A percentile compares a stretch with the other conserved stretches of the same genome.
Conservation (phyloP, 2,329 filamentous ascomycete species). For the Verticillium isaacii region DNA sequence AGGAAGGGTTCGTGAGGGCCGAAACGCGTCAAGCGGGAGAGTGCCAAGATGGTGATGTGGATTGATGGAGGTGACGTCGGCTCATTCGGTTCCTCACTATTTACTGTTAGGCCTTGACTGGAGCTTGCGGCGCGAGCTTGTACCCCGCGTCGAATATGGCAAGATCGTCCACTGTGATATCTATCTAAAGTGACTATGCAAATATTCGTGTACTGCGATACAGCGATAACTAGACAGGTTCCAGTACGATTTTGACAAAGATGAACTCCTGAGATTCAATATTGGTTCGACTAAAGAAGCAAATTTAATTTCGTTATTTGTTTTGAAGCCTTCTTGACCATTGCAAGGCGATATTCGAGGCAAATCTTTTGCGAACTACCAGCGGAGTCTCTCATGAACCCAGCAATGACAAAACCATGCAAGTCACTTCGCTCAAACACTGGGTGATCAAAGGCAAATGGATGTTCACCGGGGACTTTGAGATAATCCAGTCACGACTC, state of each 20-base stretch:
- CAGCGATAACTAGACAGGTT: not conserved
- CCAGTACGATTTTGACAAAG: not conserved
- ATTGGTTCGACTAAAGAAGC: no score
- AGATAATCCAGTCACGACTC: no score
- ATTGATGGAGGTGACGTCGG: not conserved
- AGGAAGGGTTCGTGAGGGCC: not conserved
- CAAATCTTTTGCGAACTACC: no score
- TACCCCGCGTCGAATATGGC: not conserved
- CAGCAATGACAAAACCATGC: no score
- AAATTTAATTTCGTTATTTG: no score
- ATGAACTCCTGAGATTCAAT: no score
- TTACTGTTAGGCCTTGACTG: not conserved
- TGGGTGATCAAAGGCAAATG: no score
- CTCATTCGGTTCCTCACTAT: not conserved
- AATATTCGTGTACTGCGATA: not conserved
- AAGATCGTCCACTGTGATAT: not conserved
- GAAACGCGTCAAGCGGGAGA: not conserved
- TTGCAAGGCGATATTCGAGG: no score
- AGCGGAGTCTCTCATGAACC: no score
- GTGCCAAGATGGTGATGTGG: not conserved
- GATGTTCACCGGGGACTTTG: no score
- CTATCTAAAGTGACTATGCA: not conserved
- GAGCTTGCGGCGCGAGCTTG: not conserved
- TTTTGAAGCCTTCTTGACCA: no score
- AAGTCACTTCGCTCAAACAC: no score